Evolutionary conservation across 352 stramenopile genomes (phyloP), one percentile per base, ranked within the genome.

Genomic region (Nothophytophthora sp.): DNA sequence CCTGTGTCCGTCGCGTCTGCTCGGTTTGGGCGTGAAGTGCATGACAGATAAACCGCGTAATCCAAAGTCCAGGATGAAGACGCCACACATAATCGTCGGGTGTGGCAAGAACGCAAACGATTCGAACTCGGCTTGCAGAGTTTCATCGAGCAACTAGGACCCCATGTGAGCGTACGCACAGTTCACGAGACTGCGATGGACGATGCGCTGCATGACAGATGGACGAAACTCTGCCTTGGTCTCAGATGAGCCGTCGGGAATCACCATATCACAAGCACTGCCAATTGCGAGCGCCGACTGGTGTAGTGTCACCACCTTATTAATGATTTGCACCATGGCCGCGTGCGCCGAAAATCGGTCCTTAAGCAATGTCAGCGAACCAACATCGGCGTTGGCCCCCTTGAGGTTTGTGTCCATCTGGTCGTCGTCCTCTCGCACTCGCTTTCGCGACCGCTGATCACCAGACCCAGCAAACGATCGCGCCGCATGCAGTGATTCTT

Each of bases 151-250:
- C 13, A 48, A 30, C 10, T 49, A 22, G 15, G 36, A 2, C 1
- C 24, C n/a, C 48, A 48, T 56, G n/a, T 15, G 15, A 10, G 27
- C 16, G 38, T 49, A 56, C 38, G 20, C 48, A 55, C 48, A 35
- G 28, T 48, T 41, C 2, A 47, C 48, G 15, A 55, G 28, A 9
- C 37, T 24, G 8, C 25, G 11, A 15, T 54, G 46, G 3, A 44
- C 34, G 8, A 29, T 18, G 2, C 46, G 27, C 4, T 43, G 33
- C 27, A 45, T 50, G 3, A 30, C 19, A 13, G 42, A 39, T 4
- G 28, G 42, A 2, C 42, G 42, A 32, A 50, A 50, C 39, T 40
- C 28, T 22, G 18, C 29, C 20, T 32, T 10, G n/a, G 18, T 39
- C 0, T 50, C 22, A 32, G 29, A 7, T 30, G 29, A 15, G 8